Percentiles rank a stretch among this genome's conserved stretches.
phyloP scores from a whole-genome alignment of 164 flowering plant genomes.

The Sextonia rubra region DNA sequence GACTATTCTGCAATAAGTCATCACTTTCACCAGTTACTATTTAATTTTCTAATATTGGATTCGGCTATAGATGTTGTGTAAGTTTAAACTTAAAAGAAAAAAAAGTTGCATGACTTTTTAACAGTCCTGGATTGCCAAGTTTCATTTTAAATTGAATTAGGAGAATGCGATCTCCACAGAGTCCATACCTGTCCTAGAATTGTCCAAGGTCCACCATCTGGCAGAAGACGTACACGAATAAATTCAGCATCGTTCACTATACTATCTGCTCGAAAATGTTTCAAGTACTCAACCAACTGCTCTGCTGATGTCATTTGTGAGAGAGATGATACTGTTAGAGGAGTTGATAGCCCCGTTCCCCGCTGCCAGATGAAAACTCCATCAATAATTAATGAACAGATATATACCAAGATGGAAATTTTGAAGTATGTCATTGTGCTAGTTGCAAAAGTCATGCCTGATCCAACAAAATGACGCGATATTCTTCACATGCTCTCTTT shows the following conservation, averaged over 20 bases:
- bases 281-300: conserved; percentile 61
- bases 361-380: conserved; percentile 44
- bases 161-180: too few species aligned
- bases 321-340: conserved; percentile 75
- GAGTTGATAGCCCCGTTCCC: conserved; percentile 96
- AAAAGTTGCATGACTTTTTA: background rate
- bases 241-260: conserved; percentile 98
- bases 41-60: background rate
- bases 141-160: background rate
- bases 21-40: background rate
- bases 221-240: conserved; percentile 71
- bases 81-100: background rate
- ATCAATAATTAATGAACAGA: background rate
- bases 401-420: background rate
- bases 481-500: conserved; percentile 77
- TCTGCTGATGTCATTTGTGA: conserved; percentile 61
- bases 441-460: conserved; percentile 52
- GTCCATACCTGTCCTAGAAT: conserved; percentile 78
- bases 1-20: background rate
- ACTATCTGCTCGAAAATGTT: conserved; percentile 90
- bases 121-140: too few species aligned
- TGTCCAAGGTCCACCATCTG: conserved; percentile 80
- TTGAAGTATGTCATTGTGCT: background rate
- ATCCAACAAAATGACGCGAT: conserved; percentile 77
- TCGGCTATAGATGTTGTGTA: too few species aligned